Evolutionary conservation across 768 basidiomycete species (phyloP).

Genomic region (Lentinula lateritia): DNA sequence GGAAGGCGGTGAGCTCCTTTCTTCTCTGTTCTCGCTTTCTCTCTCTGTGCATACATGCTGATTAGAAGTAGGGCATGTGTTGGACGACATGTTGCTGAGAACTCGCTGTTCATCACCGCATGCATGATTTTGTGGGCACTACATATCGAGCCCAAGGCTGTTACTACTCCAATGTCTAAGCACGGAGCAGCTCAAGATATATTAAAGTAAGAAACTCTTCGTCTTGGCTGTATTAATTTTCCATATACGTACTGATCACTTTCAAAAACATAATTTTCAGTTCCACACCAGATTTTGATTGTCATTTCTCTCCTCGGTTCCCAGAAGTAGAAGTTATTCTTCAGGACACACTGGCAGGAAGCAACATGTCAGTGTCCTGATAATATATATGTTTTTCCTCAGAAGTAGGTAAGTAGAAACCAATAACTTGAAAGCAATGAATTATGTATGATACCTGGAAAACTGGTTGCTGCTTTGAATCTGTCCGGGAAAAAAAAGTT

Average conservation of each 20-base stretch:
- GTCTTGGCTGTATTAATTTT: background rate
- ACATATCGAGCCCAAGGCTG: background rate
- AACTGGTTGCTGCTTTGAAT: no score
- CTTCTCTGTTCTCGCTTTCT: no score
- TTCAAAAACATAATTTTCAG: background rate
- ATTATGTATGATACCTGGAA: no score
- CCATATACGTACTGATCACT: background rate
- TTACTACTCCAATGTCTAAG: background rate
- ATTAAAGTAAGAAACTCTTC: background rate
- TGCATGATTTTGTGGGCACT: background rate
- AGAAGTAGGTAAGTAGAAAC: no score
- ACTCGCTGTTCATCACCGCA: slow-evolving; percentile 2
- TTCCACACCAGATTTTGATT: background rate
- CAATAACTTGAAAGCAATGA: no score
- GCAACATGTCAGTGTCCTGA: no score
- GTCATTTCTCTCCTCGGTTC: background rate
- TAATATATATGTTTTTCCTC: no score
- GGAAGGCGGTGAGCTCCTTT: background rate
- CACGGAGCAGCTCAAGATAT: background rate
- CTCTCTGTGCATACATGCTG: background rate
- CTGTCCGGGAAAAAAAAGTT: no score
- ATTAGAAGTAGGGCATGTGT: background rate
- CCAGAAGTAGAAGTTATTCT: background rate
- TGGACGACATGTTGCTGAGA: slow-evolving; percentile 2
- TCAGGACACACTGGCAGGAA: background rate